Evolutionary conservation across 129 eudicot genomes (phyloP).

Genomic region (Oenanthe sinensis): DNA sequence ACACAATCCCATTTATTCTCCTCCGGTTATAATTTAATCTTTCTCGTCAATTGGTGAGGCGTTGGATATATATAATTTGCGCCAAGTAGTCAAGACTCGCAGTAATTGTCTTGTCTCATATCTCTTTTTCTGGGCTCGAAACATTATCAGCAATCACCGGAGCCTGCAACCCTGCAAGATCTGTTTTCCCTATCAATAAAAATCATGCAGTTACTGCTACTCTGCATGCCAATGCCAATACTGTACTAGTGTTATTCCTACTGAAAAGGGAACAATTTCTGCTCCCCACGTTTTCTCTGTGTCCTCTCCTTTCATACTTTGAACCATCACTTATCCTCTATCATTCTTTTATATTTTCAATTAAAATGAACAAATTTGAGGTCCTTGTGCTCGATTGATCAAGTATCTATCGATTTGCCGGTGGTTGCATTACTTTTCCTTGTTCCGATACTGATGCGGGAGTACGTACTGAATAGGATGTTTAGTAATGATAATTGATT

Average conservation of each 20-base stretch:
- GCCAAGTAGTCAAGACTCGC: background rate
- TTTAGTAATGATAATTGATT: too few relatives aligned
- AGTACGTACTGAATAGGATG: too few relatives aligned
- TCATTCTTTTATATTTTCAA: too few relatives aligned
- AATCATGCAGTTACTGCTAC: background rate
- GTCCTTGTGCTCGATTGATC: background rate
- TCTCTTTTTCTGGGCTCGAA: background rate
- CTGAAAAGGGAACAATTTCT: background rate
- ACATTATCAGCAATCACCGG: background rate
- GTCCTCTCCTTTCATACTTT: background rate
- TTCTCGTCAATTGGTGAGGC: too few relatives aligned
- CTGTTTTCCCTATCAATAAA: background rate
- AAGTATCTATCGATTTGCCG: too few relatives aligned
- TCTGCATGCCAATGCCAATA: background rate
- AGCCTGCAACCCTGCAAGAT: background rate
- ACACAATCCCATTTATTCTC: too few relatives aligned
- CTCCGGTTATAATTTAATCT: too few relatives aligned
- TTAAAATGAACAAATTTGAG: too few relatives aligned
- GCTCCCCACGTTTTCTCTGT: background rate
- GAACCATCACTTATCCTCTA: background rate
- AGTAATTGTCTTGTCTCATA: background rate
- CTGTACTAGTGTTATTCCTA: background rate
- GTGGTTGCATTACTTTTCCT: too few relatives aligned
- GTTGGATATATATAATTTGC: background rate
- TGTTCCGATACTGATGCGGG: too few relatives aligned